Base-by-base conservation (phyloP, 495 filamentous ascomycete species). In the Evernia prunastri region DNA sequence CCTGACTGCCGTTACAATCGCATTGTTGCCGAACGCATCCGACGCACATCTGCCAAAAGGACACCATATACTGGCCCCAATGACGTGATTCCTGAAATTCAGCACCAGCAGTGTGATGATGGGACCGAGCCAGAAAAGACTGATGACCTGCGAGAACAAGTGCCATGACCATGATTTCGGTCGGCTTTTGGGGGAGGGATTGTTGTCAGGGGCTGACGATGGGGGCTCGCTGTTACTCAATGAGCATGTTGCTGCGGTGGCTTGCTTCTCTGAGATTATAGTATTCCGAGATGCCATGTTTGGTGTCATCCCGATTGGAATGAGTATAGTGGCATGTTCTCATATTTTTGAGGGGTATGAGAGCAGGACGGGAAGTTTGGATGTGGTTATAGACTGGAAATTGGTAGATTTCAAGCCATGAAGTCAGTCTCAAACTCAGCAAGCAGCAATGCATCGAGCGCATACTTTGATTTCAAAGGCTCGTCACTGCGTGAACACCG, bases 31-130 rank as follows among this genome's bases (percentile, higher is more conserved):
- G n/a, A 47, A 47, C 3, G 43, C 43, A 47, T 47, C 43, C 43
- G 43, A 47, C 1, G 7, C 20, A 11, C 43, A 47, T 25, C 25
- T 47, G 8, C 65, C 67, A 9, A 58, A 8, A 7, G 67, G 70
- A 60, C 70, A 72, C 66, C 69, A 69, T 10, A 60, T 65, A 39
- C 67, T 67, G 18, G 70, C 59, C 23, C 68, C 70, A 40, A 72
- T 67, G 12, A 69, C 53, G 39, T 69, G 63, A 7, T 60, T 23
- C 23, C 27, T 61, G 59, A 66, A 69, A 37, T 72, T 71, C 29
- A 72, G 63, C 10, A 60, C 61, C 6, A 72, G 63, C 15, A 72
- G 51, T n/a, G 66, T 56, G 17, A 64, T 43, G 54, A 72, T 70
- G 13, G 70, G 70, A 5, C 59, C 69, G 6, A 71, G 29, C 70